Evolutionary conservation across 1,284 basidiomycete genomes (phyloP).

Genomic region (Fomitopsis betulina): DNA sequence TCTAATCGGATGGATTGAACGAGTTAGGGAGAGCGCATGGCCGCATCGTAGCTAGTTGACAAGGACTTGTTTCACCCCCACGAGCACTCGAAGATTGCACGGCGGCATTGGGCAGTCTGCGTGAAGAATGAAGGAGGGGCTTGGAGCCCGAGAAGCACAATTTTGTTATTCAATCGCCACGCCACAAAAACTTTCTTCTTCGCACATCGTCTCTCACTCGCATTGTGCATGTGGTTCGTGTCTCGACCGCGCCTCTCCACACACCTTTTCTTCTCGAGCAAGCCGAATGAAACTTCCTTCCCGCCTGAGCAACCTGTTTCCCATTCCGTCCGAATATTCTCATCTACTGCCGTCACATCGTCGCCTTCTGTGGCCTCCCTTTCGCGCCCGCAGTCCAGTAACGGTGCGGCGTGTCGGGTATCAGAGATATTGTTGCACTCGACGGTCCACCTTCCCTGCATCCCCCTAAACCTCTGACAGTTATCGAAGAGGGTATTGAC

Average conservation of each 20-base stretch:
- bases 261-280: not conserved
- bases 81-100: not conserved
- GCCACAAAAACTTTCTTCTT: not conserved
- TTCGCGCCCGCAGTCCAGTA: not conserved
- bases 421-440: not conserved
- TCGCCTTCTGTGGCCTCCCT: not conserved
- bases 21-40: too few relatives aligned
- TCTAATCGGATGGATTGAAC: too few relatives aligned
- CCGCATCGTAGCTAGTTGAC: too few relatives aligned
- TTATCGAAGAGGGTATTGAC: not conserved
- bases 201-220: not conserved
- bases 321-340: not conserved
- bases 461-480: not conserved
- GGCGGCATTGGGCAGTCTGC: not conserved
- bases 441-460: not conserved
- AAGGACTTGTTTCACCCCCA: too few relatives aligned
- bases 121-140: not conserved
- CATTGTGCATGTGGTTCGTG: not conserved
- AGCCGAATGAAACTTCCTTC: not conserved
- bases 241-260: not conserved
- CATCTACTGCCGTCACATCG: not conserved
- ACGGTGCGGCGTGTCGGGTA: not conserved
- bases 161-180: too few relatives aligned
- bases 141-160: not conserved
- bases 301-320: not conserved